Evolutionary conservation across 208 protist species (phyloP).

Genomic region (Phytomonas francai): DNA sequence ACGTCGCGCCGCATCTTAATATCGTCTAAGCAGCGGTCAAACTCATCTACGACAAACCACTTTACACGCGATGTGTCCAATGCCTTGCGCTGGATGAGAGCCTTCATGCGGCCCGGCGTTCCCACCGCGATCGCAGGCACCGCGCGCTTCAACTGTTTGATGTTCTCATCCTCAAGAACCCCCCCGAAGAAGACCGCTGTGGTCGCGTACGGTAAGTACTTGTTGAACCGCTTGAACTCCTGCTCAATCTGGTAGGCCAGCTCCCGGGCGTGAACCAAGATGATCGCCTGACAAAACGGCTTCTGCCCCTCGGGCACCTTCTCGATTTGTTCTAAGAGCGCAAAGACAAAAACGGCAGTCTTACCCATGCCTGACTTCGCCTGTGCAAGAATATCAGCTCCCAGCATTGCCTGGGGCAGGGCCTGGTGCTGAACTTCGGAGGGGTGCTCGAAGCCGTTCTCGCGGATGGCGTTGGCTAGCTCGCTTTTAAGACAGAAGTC

Average conservation of each 20-base stretch:
- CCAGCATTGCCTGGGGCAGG: constrained; percentile 98
- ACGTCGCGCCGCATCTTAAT: constrained; percentile 95
- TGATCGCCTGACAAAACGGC: constrained; percentile 83
- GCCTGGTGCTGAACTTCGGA: constrained; percentile 97
- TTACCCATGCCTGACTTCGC: constrained; percentile 99
- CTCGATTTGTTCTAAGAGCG: constrained; percentile 96
- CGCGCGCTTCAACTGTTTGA: constrained; percentile 80
- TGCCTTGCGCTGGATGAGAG: constrained; percentile 87
- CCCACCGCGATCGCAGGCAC: constrained; percentile 96
- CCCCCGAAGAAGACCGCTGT: constrained; percentile 97
- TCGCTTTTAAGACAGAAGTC: constrained; percentile 99
- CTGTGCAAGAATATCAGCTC: constrained; percentile 98
- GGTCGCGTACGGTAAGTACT: constrained; percentile 93
- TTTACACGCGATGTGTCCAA: constrained; percentile 94
- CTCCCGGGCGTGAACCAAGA: constrained; percentile 97
- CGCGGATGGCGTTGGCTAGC: constrained; percentile 95
- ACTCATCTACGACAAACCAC: constrained; percentile 99
- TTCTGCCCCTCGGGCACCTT: constrained; percentile 76
- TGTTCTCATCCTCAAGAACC: constrained; percentile 85
- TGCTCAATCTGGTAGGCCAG: constrained; percentile 98
- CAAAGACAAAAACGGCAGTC: constrained; percentile 99
- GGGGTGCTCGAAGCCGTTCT: constrained; percentile 91
- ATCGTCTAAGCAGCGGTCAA: constrained; percentile 96
- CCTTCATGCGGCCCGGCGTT: constrained; percentile 96
- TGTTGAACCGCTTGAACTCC: constrained; percentile 98